Base-by-base conservation (phyloP, 768 basidiomycete genomes). In the Boletellus ananiceps region DNA sequence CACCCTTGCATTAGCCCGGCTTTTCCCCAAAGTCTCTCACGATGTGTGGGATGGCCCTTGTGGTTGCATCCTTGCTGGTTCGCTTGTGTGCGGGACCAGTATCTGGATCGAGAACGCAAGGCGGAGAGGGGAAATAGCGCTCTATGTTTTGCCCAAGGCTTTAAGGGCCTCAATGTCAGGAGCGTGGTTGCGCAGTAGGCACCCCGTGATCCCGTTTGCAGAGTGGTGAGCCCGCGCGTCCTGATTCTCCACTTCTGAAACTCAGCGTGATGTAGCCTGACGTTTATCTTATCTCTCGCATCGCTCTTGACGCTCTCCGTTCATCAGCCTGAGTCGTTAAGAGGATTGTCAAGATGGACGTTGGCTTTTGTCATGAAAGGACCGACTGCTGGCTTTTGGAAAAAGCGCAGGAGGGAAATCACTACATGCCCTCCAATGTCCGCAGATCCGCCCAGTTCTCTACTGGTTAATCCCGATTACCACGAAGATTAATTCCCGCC, bases 31-130 rank as follows among this genome's bases (percentile, higher is more conserved):
- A 33, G 72, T 91, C 41, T 84, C 88, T 14, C 86, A 91, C 55
- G 78, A 91, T 49, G 79, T 85, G 51, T 88, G 85, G 80, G 88
- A 91, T 59, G 86, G 88, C 0, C 84, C 88, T 1, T 76, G 73
- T 49, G 88, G 88, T 1, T 78, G 83, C 51, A 67, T 84, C 27
- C 66, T 89, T 51, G 76, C 72, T 4, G 88, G 84, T 18, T 85
- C 83, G 51, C 63, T 91, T 37, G 67, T 76, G 15, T 90, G 88
- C 52, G 88, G 88, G 4, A 71, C 75, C 48, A 88, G 86, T 47
- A 88, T 91, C 37, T 88, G 82, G 80, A 76, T 90, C 23, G 88
- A 91, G 61, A 81, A 83, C 51, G 82, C 81, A 2, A 71, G 72
- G 47, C 69, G 88, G 54, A 71, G 88, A 45, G 86, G 86, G 5